Base-by-base conservation (phyloP, 2,329 filamentous ascomycete genomes). In the Calycina herbarum region DNA sequence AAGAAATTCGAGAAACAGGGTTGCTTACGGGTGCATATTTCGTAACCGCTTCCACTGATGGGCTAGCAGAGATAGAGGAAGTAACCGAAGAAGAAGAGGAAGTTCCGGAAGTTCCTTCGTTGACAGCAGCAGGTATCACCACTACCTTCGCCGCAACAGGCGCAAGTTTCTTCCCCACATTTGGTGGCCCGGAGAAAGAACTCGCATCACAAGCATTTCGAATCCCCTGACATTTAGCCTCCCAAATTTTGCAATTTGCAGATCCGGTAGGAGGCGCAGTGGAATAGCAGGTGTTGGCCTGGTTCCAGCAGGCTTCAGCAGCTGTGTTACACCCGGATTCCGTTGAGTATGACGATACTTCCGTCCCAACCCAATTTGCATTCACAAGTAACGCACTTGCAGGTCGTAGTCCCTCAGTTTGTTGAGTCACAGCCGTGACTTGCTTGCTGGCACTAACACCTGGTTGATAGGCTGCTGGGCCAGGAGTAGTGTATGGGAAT, bases 291-390 rank as follows among this genome's bases (percentile, higher is more conserved):
- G 70, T 73, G 2, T 82, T 76, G 35, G 78, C 77, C 78, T 92
- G 88, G 31, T 76, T 74, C 80, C 82, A 92, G 81, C 87, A 89
- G 59, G 80, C 75, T 45, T 79, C 76, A 11, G 81, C 81, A 2
- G 82, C 78, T 62, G 69, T 80, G 85, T 86, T 91, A 80, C 90
- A 92, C 15, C 82, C 82, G 1, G 73, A 73, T 73, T 87, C 81
- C 57, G 79, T 79, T 4, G 77, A 79, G 78, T 89, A 92, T 8
- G 77, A 71, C 0, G 83, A 75, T 0, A 92, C 81, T 73, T 90
- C 83, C 66, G 82, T 79, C 61, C 83, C 89, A 77, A 88, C 91
- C 89, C 89, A 93, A 79, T 93, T 92, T 66, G 80, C 89, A 74
- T 91, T 91, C 73, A 86, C 85, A 66, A 88, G 73, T 45, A 91